Evolutionary conservation across 2,329 filamentous ascomycete genomes (phyloP), one percentile per base, ranked within the genome.

Genomic region (Grosmannia serpens): DNA sequence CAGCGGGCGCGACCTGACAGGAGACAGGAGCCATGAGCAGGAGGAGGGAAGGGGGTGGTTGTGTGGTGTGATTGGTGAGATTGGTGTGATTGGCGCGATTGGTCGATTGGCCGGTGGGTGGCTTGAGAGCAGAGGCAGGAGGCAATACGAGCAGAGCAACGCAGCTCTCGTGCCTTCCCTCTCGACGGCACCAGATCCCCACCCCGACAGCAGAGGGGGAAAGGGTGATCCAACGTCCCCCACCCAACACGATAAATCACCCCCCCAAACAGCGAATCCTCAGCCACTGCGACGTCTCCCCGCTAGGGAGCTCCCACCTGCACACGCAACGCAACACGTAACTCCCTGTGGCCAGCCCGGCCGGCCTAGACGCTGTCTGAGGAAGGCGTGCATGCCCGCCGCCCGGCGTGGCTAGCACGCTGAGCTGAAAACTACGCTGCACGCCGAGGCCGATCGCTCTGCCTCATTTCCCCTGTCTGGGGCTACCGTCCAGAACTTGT

Each of bases 301-400:
- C 53, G 33, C 27, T 31, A 55, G 53, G 41, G 41, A 55, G 10
- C 53, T 44, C 35, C 53, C 53, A 20, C 52, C 26, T 26, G 27
- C 35, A 55, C 53, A 47, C 53, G 53, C 53, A 55, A 55, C 41
- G 20, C 38, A 55, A 55, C 27, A 33, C 53, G 53, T 55, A 55
- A 55, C 31, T 52, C 29, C 33, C 50, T 22, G 22, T 33, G 50
- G 50, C 50, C 50, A 52, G 29, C 17, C 50, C 17, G 24, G 22
- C 26, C 26, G 26, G 24, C 49, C 24, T 38, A 51, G 49, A 29
- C 27, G 29, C 20, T 13, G 5, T 20, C 50, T 33, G 15, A 33
- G 22, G 44, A 44, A 44, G 33, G 41, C 47, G 26, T 55, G 54
- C 33, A 50, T 54, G 52, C 55, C 52, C 58, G 7, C 13, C 29